Conservation (phyloP, 148 eudicot genomes). For the Cornus controversa region DNA sequence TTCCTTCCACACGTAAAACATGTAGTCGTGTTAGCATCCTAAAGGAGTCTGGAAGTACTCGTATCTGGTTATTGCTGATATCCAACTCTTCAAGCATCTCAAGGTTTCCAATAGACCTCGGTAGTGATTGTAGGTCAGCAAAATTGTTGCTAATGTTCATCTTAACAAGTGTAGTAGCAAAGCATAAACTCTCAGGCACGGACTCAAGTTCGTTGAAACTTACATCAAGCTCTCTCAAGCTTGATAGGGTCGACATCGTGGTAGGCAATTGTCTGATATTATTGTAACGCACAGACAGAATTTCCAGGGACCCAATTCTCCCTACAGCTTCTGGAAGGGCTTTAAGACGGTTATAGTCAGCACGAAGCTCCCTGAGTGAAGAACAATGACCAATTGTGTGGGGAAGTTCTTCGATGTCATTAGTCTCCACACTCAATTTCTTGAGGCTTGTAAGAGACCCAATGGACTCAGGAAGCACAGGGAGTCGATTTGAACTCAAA, state of each 20-base stretch:
- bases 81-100: slow-evolving; percentile 74
- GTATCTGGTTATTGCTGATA: slow-evolving; percentile 78
- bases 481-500: slow-evolving; percentile 65
- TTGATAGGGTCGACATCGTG: slow-evolving; percentile 57
- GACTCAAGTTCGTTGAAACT: slow-evolving; percentile 83
- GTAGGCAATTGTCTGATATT: slow-evolving; percentile 70
- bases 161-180: slow-evolving; percentile 75
- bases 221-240: slow-evolving; percentile 70
- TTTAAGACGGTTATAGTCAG: slow-evolving; percentile 72
- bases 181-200: slow-evolving; percentile 79
- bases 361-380: slow-evolving; percentile 68
- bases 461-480: slow-evolving; percentile 59
- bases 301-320: slow-evolving; percentile 53
- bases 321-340: slow-evolving; percentile 93
- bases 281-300: slow-evolving; percentile 69
- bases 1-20: slow-evolving; percentile 52
- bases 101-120: slow-evolving; percentile 86
- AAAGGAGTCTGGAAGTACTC: slow-evolving; percentile 75
- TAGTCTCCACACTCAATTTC: slow-evolving; percentile 58
- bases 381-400: slow-evolving; percentile 68
- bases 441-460: slow-evolving; percentile 59
- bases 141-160: slow-evolving; percentile 77
- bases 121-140: slow-evolving; percentile 68
- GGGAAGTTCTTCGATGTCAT: slow-evolving; percentile 76
- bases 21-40: slow-evolving; percentile 48